A percentile compares a stretch with the other conserved stretches of the same genome.
Conservation (phyloP, 352 stramenopile genomes). For the Phytophthora uliginosa region DNA sequence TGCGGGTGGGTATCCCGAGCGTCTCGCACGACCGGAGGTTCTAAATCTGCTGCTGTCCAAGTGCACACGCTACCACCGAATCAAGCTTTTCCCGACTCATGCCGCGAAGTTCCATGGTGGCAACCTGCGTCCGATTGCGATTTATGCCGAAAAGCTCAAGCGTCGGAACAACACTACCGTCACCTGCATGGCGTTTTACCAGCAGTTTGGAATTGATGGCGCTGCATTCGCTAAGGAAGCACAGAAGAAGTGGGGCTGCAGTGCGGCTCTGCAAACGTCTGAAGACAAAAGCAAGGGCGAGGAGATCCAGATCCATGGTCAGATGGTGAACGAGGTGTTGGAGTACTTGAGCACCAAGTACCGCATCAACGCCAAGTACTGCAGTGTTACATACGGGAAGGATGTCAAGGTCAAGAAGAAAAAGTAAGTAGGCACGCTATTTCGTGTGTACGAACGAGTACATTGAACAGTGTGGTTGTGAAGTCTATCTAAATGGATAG, state of each 20-base stretch:
- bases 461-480: slow-evolving; percentile 20
- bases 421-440: slow-evolving; percentile 32
- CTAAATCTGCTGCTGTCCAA: slow-evolving; percentile 64
- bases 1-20: slow-evolving; percentile 64
- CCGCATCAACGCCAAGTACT: slow-evolving; percentile 81
- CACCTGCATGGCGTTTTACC: slow-evolving; percentile 77
- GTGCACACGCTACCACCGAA: slow-evolving; percentile 73
- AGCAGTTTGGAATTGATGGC: slow-evolving; percentile 86
- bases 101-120: slow-evolving; percentile 71
- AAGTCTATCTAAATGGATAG: slow-evolving; percentile 37
- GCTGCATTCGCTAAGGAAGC: slow-evolving; percentile 77
- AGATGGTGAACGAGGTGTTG: slow-evolving; percentile 85
- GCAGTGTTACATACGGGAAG: slow-evolving; percentile 77
- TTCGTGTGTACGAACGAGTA: slow-evolving; percentile 19
- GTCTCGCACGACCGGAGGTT: slow-evolving; percentile 67
- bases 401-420: slow-evolving; percentile 87
- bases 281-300: slow-evolving; percentile 75
- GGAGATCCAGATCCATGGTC: slow-evolving; percentile 84
- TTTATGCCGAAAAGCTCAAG: slow-evolving; percentile 78
- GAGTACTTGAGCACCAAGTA: slow-evolving; percentile 74
- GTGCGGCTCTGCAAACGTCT: slow-evolving; percentile 56
- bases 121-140: slow-evolving; percentile 65
- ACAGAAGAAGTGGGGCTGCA: slow-evolving; percentile 89
- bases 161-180: slow-evolving; percentile 77
- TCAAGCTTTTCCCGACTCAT: slow-evolving; percentile 79